These are phyloP conservation scores for Myochromella boudieri DNA, from an alignment of 768 basidiomycete species.

Conservation along the genomic window DNA sequence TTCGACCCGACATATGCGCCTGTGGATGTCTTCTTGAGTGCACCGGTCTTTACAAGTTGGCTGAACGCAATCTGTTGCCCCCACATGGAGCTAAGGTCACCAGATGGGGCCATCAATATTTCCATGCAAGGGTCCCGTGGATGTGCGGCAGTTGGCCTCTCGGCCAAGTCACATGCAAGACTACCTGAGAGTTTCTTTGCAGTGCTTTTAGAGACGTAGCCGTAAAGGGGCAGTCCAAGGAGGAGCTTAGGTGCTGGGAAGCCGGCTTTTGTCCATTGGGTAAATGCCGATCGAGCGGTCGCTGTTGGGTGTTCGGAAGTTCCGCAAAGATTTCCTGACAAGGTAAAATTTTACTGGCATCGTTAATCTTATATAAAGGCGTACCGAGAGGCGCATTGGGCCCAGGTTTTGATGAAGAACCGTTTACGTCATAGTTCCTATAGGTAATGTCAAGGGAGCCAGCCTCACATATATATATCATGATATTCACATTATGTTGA, in stretches of 20 bases:
- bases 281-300: conserved; percentile 61
- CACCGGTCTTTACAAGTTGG: conserved; percentile 41
- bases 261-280: conserved; percentile 64
- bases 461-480: background rate
- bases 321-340: conserved; percentile 52
- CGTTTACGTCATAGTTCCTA: conserved; percentile 75
- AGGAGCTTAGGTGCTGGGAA: conserved; percentile 68
- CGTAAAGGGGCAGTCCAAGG: conserved; percentile 69
- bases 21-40: conserved; percentile 37
- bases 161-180: conserved; percentile 13
- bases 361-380: background rate
- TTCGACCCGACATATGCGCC: conserved; percentile 42
- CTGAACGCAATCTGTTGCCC: conserved; percentile 55
- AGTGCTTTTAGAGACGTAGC: conserved; percentile 55
- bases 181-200: conserved; percentile 31
- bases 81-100: conserved; percentile 45
- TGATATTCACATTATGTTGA: conserved; percentile 57
- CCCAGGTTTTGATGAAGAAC: conserved; percentile 61
- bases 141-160: conserved; percentile 35
- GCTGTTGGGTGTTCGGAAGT: conserved; percentile 60
- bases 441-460: conserved; percentile 27
- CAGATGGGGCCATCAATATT: conserved; percentile 21
- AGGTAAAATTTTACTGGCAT: background rate
- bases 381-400: conserved; percentile 71
- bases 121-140: conserved; percentile 16